phyloP scores from a whole-genome alignment of 1,284 basidiomycete species.

The Trametes pubescens region DNA sequence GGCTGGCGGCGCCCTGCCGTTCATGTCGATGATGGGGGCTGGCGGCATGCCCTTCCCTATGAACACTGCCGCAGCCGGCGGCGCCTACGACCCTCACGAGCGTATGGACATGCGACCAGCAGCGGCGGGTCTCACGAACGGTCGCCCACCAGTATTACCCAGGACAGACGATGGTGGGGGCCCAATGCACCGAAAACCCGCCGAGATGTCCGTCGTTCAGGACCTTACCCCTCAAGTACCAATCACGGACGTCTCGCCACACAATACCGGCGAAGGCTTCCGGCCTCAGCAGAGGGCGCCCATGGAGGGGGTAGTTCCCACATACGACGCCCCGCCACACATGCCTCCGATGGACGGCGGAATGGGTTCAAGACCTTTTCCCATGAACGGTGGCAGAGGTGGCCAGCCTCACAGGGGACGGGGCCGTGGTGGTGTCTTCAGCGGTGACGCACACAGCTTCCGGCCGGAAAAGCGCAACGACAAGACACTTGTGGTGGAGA shows the following conservation, averaged over 20 bases:
- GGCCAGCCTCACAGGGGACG: constrained; percentile 45
- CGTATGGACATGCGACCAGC: constrained; percentile 75
- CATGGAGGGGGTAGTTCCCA: constrained; percentile 19
- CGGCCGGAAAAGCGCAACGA: constrained; percentile 72
- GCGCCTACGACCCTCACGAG: constrained; percentile 79
- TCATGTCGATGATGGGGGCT: constrained; percentile 63
- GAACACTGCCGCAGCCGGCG: constrained; percentile 46
- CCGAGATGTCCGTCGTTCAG: constrained; percentile 80
- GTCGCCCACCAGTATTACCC: constrained; percentile 64
- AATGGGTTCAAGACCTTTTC: background rate
- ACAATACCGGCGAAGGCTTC: constrained; percentile 26
- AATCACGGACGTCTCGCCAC: constrained; percentile 39
- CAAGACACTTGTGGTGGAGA: constrained; percentile 93
- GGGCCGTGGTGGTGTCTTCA: constrained; percentile 55
- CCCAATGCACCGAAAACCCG: constrained; percentile 54
- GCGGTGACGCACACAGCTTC: constrained; percentile 70
- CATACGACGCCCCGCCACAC: constrained; percentile 16
- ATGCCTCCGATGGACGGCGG: constrained; percentile 27
- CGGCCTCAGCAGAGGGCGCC: constrained; percentile 16
- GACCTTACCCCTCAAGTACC: constrained; percentile 71
- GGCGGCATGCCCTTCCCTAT: constrained; percentile 54
- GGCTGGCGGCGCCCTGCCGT: constrained; percentile 58
- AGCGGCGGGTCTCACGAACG: constrained; percentile 49
- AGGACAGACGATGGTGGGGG: constrained; percentile 57
- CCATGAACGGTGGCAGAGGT: constrained; percentile 30